Conservation (phyloP, 2,329 filamentous ascomycete species). For the Aspergillus bombycis region DNA sequence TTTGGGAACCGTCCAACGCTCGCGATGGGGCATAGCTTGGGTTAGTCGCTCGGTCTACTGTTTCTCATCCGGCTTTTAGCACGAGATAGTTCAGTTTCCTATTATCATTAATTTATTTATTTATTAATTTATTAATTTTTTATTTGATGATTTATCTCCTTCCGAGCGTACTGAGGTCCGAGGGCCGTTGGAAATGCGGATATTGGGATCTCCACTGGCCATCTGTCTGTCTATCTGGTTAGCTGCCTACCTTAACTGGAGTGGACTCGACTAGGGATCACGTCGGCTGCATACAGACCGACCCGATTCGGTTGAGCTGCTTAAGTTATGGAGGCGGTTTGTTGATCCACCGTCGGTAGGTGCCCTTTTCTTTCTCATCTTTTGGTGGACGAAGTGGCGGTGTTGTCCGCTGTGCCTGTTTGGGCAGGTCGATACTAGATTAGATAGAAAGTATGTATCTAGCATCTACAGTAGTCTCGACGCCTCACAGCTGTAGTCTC, state of each 20-base stretch:
- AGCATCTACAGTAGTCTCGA: background rate
- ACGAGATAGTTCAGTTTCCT: background rate
- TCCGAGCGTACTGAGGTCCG: background rate
- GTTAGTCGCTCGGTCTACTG: background rate
- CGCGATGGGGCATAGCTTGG: background rate
- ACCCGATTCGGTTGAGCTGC: background rate
- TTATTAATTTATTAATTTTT: background rate
- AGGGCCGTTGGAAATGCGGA: background rate
- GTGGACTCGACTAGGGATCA: background rate
- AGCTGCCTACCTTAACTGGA: background rate
- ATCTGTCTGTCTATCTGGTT: conserved; percentile 1
- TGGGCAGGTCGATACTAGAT: background rate
- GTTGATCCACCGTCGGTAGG: background rate
- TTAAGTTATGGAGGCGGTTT: background rate
- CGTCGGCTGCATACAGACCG: background rate
- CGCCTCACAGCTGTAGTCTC: too few species aligned
- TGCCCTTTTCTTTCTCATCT: background rate
- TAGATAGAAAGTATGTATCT: background rate
- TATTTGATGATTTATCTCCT: background rate
- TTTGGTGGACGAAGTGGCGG: background rate
- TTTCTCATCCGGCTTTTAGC: background rate
- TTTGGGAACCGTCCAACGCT: background rate
- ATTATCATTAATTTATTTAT: background rate
- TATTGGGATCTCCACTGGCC: conserved; percentile 1
- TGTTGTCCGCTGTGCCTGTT: background rate